These are phyloP conservation scores for Saccharomycopsis capsularis DNA, from an alignment of 805 yeast species.

Conservation along the genomic window DNA sequence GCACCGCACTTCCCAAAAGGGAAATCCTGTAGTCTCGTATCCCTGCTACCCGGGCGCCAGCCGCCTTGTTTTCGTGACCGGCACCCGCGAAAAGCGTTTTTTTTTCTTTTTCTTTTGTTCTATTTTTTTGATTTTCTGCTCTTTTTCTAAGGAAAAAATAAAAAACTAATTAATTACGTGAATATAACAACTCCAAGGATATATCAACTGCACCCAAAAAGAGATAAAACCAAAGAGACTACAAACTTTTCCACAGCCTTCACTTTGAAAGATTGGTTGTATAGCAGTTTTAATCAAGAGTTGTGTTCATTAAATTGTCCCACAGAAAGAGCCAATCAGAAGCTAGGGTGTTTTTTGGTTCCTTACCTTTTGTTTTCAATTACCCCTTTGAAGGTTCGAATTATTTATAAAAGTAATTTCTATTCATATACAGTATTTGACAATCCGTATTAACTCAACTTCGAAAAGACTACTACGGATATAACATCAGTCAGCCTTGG, in stretches of 20 bases:
- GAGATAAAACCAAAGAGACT: background rate
- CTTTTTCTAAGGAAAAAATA: background rate
- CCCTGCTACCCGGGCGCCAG: background rate
- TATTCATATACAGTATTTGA: background rate
- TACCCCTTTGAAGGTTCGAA: background rate
- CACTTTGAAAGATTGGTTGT: too few relatives aligned
- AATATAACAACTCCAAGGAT: conserved; percentile 7
- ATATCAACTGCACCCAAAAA: background rate
- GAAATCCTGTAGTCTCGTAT: too few relatives aligned
- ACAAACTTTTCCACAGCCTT: too few relatives aligned
- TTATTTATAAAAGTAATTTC: too few relatives aligned
- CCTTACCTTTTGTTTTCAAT: background rate
- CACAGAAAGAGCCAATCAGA: too few relatives aligned
- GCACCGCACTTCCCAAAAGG: background rate
- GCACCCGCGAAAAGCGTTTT: conserved; percentile 5
- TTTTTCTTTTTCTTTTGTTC: background rate
- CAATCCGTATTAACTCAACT: background rate
- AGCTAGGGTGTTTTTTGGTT: background rate
- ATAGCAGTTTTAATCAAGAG: too few relatives aligned
- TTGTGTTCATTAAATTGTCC: too few relatives aligned
- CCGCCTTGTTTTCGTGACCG: background rate
- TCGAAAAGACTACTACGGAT: background rate
- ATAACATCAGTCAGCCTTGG: background rate
- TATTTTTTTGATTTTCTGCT: conserved; percentile 2
- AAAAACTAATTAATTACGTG: conserved; percentile 5